Conservation (phyloP, 352 stramenopile genomes). For the Pythium insidiosum region DNA sequence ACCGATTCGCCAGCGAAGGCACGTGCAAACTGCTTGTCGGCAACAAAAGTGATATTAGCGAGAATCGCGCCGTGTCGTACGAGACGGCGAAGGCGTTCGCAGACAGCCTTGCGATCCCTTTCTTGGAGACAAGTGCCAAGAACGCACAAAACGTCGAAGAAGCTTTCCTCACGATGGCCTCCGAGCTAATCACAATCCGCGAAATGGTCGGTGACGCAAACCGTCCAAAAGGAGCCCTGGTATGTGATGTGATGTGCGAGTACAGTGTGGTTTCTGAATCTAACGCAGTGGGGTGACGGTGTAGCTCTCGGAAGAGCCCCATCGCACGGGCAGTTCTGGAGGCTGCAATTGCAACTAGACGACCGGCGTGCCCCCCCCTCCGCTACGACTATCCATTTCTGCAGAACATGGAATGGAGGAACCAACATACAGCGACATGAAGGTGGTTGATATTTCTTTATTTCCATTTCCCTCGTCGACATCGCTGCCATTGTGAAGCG, state of each 20-base stretch:
- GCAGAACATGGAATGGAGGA: too few species aligned
- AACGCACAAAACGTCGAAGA: slow-evolving; percentile 98
- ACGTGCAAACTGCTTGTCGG: slow-evolving; percentile 99
- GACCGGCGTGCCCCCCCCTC: too few species aligned
- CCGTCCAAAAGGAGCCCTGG: slow-evolving; percentile 53
- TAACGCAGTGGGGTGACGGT: too few species aligned
- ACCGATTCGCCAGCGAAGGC: slow-evolving; percentile 97
- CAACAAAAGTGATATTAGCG: slow-evolving; percentile 99
- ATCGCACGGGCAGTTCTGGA: slow-evolving; percentile 10
- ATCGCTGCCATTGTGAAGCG: too few species aligned
- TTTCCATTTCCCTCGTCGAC: too few species aligned
- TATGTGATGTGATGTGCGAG: slow-evolving; percentile 15
- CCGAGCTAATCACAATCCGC: slow-evolving; percentile 93
- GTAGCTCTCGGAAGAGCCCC: slow-evolving; percentile 18
- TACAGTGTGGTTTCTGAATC: too few species aligned
- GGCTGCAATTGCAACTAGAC: slow-evolving; percentile 26
- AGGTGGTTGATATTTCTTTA: too few species aligned
- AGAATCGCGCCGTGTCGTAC: slow-evolving; percentile 94
- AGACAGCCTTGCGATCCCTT: slow-evolving; percentile 96
- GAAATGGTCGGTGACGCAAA: slow-evolving; percentile 80
- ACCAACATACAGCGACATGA: too few species aligned
- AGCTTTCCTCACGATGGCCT: slow-evolving; percentile 99
- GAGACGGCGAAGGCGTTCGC: slow-evolving; percentile 97
- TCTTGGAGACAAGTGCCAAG: slow-evolving; percentile 99
- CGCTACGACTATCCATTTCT: too few species aligned